Conservation (phyloP, 2,329 filamentous ascomycete species). For the Verticillium alfalfae region DNA sequence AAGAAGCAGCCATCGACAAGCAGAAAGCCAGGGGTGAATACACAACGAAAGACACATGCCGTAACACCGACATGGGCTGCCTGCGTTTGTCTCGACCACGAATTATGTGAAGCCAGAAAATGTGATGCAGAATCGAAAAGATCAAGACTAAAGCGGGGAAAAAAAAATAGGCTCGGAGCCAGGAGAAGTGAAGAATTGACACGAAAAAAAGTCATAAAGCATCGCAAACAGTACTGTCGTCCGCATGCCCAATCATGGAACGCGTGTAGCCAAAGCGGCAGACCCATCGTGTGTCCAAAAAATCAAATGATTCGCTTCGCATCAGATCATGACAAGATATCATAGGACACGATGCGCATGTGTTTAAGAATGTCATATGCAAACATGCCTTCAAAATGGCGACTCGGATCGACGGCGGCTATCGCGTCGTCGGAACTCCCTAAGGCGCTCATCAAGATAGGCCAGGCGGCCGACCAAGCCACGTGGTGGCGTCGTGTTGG, state of each 20-base stretch:
- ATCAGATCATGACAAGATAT: conserved; percentile 1
- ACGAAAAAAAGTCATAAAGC: neutral
- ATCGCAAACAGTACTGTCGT: neutral
- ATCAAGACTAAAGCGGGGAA: neutral
- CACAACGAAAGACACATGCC: neutral
- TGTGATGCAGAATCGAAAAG: conserved; percentile 1
- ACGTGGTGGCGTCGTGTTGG: conserved; percentile 27
- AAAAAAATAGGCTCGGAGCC: neutral
- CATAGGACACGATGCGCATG: neutral
- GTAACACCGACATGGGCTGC: neutral
- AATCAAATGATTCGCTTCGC: conserved; percentile 1
- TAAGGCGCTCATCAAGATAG: conserved; percentile 53
- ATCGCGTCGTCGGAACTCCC: conserved; percentile 44
- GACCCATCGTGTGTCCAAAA: neutral
- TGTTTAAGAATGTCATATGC: conserved; percentile 15
- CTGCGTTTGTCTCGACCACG: neutral
- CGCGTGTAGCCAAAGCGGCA: neutral
- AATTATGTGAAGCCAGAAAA: neutral
- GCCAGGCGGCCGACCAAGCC: conserved; percentile 47
- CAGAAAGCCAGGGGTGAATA: neutral
- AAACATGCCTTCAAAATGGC: conserved; percentile 30
- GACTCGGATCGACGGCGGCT: conserved; percentile 42
- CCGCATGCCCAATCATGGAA: neutral
- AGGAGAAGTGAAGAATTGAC: neutral
- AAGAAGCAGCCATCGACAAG: neutral